These are phyloP conservation scores for Carex scoparia DNA, from an alignment of 176 grass and related monocot species.

Conservation along the genomic window DNA sequence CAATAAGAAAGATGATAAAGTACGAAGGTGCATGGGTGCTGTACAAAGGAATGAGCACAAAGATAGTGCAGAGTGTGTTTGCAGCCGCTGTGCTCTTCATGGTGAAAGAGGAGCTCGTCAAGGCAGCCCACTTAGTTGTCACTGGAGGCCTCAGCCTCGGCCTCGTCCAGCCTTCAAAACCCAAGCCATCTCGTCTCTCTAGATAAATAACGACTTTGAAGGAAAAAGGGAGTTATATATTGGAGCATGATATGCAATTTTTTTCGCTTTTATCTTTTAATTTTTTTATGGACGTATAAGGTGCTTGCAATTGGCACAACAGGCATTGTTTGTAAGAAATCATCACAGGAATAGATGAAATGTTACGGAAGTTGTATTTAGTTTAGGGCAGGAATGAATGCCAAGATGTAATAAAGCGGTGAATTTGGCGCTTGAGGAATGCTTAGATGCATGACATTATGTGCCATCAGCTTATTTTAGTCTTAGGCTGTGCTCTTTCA, in stretches of 20 bases:
- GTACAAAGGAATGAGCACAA: conserved; percentile 98
- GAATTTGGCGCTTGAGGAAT: no score
- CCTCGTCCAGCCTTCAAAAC: conserved; percentile 39
- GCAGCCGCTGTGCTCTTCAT: conserved; percentile 91
- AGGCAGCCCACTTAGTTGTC: conserved; percentile 67
- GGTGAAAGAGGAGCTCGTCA: conserved; percentile 97
- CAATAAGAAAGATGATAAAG: conserved; percentile 65
- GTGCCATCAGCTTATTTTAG: no score
- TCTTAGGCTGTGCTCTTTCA: no score
- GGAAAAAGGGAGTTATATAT: conserved; percentile 20
- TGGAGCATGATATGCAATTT: neutral
- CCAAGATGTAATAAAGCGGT: neutral
- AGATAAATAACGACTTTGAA: neutral
- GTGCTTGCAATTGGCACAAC: neutral
- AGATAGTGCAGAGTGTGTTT: conserved; percentile 95
- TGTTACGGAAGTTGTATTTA: neutral
- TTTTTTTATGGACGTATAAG: neutral
- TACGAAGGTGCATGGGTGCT: conserved; percentile 65
- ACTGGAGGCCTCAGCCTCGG: conserved; percentile 46
- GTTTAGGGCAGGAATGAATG: neutral
- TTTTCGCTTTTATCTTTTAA: neutral
- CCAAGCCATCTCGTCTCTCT: conserved; percentile 26
- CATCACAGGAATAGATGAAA: neutral
- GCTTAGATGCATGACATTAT: no score
- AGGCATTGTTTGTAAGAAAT: neutral